Conservation (phyloP, 176 grass and related monocot species). For the Ensete glaucum region DNA sequence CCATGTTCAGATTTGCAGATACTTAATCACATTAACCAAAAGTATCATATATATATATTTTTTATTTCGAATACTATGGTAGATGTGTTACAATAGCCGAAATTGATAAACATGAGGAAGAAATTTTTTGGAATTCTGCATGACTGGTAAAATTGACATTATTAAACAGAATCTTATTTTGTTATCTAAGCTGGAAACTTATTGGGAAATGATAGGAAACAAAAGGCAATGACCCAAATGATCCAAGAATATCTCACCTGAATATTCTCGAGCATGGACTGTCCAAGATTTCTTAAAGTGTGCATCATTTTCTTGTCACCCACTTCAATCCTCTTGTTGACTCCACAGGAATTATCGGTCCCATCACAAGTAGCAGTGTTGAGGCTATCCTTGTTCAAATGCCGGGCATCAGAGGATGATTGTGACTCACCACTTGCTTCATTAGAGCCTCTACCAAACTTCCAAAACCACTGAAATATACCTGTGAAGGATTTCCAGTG, state of each 20-base stretch:
- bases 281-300: constrained; percentile 61
- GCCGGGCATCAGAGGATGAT: not conserved
- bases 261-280: constrained; percentile 87
- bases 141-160: too few relatives aligned
- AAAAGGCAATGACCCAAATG: not conserved
- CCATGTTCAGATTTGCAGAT: too few relatives aligned
- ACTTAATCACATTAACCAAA: too few relatives aligned
- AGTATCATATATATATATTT: too few relatives aligned
- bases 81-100: too few relatives aligned
- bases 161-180: too few relatives aligned
- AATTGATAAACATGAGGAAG: too few relatives aligned
- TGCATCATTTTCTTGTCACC: constrained; percentile 38
- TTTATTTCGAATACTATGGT: too few relatives aligned
- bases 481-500: not conserved
- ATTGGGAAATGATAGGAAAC: constrained; percentile 6
- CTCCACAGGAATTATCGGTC: constrained; percentile 1
- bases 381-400: constrained; percentile 9
- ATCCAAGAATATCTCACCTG: constrained; percentile 36
- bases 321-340: constrained; percentile 29
- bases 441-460: not conserved
- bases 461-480: constrained; percentile 17
- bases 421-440: not conserved
- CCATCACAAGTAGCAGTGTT: not conserved
- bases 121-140: too few relatives aligned
- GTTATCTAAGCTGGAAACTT: not conserved